Evolutionary conservation across 306 rosid genomes (phyloP).

Genomic region (Acacia crassicarpa): DNA sequence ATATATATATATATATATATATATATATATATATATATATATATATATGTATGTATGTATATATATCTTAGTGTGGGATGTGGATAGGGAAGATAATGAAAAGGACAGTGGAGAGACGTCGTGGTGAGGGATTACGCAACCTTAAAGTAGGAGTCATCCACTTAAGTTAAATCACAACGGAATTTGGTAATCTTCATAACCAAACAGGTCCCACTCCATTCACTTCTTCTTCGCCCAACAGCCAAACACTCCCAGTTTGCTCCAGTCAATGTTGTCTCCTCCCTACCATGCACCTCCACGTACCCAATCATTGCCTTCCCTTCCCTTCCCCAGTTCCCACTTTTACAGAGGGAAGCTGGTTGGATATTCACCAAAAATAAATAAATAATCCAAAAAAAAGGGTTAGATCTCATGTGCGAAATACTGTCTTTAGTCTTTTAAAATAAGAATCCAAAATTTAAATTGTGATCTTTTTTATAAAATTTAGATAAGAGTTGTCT

Average conservation of each 20-base stretch:
- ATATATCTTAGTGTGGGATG: background rate
- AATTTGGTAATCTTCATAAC: background rate
- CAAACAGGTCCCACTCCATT: background rate
- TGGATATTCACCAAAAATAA: background rate
- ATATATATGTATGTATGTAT: no score
- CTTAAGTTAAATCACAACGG: background rate
- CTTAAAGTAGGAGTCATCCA: background rate
- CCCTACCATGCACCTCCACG: background rate
- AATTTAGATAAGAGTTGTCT: accelerated
- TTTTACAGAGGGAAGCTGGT: background rate
- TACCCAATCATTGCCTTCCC: background rate
- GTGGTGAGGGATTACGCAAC: background rate
- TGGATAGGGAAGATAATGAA: background rate
- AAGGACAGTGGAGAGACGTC: background rate
- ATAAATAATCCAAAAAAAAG: background rate
- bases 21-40: no score
- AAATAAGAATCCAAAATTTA: no score
- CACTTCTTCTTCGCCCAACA: background rate
- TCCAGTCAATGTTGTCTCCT: background rate
- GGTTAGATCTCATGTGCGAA: background rate
- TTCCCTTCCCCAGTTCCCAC: background rate
- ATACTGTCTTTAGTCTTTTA: background rate
- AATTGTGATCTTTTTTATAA: no score
- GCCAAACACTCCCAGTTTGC: background rate
- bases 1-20: no score